phyloP scores from a whole-genome alignment of 2,329 filamentous ascomycete genomes.

The Knufia fluminis region DNA sequence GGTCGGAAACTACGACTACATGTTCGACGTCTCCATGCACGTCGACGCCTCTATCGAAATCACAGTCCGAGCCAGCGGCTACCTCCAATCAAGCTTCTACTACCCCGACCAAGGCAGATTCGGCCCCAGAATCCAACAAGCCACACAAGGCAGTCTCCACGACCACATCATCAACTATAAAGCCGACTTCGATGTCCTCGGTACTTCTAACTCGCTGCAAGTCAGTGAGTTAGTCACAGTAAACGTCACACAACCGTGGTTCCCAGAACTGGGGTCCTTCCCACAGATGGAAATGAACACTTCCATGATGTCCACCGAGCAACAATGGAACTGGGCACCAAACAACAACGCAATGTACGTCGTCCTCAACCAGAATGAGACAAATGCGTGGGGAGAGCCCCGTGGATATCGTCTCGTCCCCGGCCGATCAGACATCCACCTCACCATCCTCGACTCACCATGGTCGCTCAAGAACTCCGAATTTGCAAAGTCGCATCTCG shows the following conservation, averaged over 20 bases:
- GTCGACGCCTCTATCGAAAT: constrained; percentile 44
- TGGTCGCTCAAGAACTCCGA: constrained; percentile 14
- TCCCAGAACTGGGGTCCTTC: constrained; percentile 19
- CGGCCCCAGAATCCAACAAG: constrained; percentile 29
- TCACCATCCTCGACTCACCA: constrained; percentile 15
- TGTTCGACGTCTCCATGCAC: constrained; percentile 42
- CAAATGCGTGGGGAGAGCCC: constrained; percentile 32
- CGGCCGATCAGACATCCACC: constrained; percentile 26
- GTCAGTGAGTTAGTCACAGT: constrained; percentile 28
- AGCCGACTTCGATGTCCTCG: constrained; percentile 30
- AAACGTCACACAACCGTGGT: constrained; percentile 23
- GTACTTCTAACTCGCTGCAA: constrained; percentile 32
- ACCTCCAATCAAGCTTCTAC: constrained; percentile 24
- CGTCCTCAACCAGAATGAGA: constrained; percentile 30
- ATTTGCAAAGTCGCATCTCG: too few species aligned
- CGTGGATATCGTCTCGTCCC: constrained; percentile 33
- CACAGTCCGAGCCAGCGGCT: constrained; percentile 36
- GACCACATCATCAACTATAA: constrained; percentile 32
- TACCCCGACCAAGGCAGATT: constrained; percentile 27
- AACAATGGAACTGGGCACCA: constrained; percentile 27
- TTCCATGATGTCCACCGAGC: constrained; percentile 30
- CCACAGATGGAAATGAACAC: constrained; percentile 37
- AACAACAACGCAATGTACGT: constrained; percentile 32
- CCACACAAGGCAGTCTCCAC: constrained; percentile 28
- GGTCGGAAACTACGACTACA: too few species aligned